phyloP scores from a whole-genome alignment of 2,329 filamentous ascomycete genomes.

The Sporothrix pallida region DNA sequence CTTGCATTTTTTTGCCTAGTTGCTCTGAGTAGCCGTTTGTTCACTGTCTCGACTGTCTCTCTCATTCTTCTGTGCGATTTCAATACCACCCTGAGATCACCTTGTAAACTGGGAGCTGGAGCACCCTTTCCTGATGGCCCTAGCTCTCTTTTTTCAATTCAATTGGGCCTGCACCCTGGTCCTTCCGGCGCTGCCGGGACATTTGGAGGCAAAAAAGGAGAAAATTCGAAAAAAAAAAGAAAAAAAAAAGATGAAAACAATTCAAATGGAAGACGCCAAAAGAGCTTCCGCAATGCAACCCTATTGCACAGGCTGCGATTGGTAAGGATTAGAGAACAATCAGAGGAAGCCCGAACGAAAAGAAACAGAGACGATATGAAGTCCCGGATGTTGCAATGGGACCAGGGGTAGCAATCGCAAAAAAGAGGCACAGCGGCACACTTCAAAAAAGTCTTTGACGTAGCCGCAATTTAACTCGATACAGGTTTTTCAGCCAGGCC shows the following conservation, averaged over 20 bases:
- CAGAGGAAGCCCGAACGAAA: neutral
- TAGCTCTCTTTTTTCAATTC: neutral
- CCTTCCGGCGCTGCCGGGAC: constrained; percentile 18
- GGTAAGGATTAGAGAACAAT: neutral
- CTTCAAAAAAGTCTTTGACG: constrained; percentile 18
- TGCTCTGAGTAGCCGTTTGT: neutral
- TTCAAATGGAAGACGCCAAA: neutral
- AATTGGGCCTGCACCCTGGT: neutral
- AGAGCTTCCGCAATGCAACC: neutral
- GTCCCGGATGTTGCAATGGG: neutral
- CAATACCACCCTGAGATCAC: neutral
- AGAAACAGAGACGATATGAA: neutral
- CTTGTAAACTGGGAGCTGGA: neutral
- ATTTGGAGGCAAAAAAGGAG: constrained; percentile 8
- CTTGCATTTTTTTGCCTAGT: neutral
- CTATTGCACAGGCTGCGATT: neutral
- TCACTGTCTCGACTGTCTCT: neutral
- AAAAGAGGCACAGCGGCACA: no score
- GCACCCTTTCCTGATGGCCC: neutral
- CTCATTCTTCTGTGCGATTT: neutral
- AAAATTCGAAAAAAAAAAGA: neutral
- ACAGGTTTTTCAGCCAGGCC: neutral
- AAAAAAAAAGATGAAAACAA: neutral
- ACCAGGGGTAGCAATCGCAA: neutral
- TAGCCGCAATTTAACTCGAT: constrained; percentile 26